These are phyloP conservation scores for Acanthamoeba triangularis DNA, from an alignment of 208 protist genomes.

Conservation along the genomic window DNA sequence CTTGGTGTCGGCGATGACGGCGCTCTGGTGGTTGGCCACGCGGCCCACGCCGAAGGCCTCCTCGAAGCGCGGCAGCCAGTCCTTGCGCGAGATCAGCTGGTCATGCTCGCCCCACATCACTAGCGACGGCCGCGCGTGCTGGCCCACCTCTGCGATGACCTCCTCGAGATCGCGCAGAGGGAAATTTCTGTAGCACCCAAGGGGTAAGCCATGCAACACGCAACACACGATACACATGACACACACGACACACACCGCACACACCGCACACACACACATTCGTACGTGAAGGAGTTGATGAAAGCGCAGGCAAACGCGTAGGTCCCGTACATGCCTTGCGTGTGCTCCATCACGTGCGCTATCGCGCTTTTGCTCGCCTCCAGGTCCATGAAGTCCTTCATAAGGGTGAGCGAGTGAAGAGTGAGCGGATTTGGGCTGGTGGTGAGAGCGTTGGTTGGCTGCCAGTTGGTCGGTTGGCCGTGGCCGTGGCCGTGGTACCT, in stretches of 20 bases:
- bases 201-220: neutral
- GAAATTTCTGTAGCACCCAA: neutral
- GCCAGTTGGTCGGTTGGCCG: neutral
- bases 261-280: no score
- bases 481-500: neutral
- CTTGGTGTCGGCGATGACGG: neutral
- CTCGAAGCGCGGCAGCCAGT: constrained; percentile 15
- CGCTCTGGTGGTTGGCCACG: neutral
- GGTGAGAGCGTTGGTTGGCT: neutral
- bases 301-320: neutral
- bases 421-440: no score
- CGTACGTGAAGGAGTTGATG: constrained; percentile 25
- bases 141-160: neutral
- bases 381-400: constrained; percentile 33
- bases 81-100: neutral
- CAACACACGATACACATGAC: no score
- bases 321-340: neutral
- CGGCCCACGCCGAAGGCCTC: constrained; percentile 21
- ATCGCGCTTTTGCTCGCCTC: neutral
- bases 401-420: neutral
- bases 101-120: constrained; percentile 43
- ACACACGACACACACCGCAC: no score
- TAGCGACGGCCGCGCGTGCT: constrained; percentile 7
- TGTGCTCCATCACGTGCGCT: constrained; percentile 18
- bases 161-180: neutral